These are phyloP conservation scores for Eudorina sp. DNA, from an alignment of 139 green algal genomes.

Conservation along the genomic window DNA sequence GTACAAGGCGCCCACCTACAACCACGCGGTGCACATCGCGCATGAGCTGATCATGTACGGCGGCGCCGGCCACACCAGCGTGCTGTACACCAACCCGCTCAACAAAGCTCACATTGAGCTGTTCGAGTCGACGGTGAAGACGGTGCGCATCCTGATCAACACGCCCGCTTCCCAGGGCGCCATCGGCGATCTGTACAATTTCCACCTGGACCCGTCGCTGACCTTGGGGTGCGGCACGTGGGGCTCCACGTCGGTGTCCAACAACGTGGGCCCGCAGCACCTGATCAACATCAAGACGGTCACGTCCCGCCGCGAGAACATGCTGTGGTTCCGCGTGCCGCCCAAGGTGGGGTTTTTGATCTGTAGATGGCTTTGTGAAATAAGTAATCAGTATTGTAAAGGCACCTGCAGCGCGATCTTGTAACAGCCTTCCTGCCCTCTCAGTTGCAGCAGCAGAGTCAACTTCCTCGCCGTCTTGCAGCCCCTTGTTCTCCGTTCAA, in stretches of 20 bases:
- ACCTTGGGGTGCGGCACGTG: slow-evolving; percentile 80
- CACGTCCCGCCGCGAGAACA: slow-evolving; percentile 76
- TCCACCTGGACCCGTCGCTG: slow-evolving; percentile 81
- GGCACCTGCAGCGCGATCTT: too few species aligned
- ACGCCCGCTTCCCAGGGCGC: slow-evolving; percentile 67
- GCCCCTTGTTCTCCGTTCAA: too few species aligned
- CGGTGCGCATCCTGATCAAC: slow-evolving; percentile 79
- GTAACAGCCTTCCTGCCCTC: too few species aligned
- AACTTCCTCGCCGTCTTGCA: too few species aligned
- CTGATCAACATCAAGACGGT: slow-evolving; percentile 82
- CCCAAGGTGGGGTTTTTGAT: slow-evolving; percentile 75
- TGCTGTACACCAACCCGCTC: slow-evolving; percentile 75
- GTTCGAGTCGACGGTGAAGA: slow-evolving; percentile 69
- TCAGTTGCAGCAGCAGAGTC: too few species aligned
- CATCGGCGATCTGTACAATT: slow-evolving; percentile 81
- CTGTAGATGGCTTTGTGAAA: too few species aligned
- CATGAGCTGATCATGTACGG: slow-evolving; percentile 69
- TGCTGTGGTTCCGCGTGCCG: slow-evolving; percentile 79
- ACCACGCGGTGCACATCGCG: slow-evolving; percentile 60
- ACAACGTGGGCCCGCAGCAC: slow-evolving; percentile 77
- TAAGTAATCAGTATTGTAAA: too few species aligned
- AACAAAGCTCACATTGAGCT: slow-evolving; percentile 69
- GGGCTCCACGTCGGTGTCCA: slow-evolving; percentile 74
- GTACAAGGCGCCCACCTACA: slow-evolving; percentile 62
- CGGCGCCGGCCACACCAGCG: slow-evolving; percentile 68